Evolutionary conservation across 1,139 yeast species (phyloP), one percentile per base, ranked within the genome.

Genomic region (Kurtzmaniella quercitrusa): DNA sequence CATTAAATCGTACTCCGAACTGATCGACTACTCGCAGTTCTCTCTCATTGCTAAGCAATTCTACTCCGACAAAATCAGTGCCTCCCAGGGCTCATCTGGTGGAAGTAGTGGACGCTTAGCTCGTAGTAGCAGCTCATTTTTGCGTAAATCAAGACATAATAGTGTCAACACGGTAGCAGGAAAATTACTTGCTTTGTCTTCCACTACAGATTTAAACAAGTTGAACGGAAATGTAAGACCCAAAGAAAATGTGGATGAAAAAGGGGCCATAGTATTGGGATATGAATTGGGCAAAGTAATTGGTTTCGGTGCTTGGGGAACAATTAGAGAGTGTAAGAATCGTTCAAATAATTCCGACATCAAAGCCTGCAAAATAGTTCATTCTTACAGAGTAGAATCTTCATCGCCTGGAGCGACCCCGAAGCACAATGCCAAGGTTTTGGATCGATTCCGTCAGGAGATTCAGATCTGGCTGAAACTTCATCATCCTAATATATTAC

Each of bases 291-390:
- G 95, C 0, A 81, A 80, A 51, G 77, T 85, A n/a, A 82, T 90
- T 50, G 96, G 96, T 1, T 80, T 79, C 57, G 98, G 98, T 9
- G 95, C 96, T 0, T 90, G 94, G 85, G 95, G 96, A 3, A 78
- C 85, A 29, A 85, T 91, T n/a, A 69, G 95, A 48, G 94, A 86
- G 59, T 88, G 94, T 49, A 57, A 55, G 39, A 66, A 60, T 27
- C 43, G 51, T 17, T 63, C 65, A 41, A 10, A 25, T 5, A 25
- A 9, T 9, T 82, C 82, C 1, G 64, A 66, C 6, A 63, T 73
- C 1, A 73, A 77, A 50, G 97, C 96, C 1, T 81, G 89, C 55
- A 90, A 90, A 59, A 82, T 90, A 39, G 90, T 90, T 27, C 76
- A 78, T 47, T 68, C 73, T 24, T 40, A 39, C 19, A 31, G 42